phyloP scores from a whole-genome alignment of 352 stramenopile species.

The Globisporangium yorkense region DNA sequence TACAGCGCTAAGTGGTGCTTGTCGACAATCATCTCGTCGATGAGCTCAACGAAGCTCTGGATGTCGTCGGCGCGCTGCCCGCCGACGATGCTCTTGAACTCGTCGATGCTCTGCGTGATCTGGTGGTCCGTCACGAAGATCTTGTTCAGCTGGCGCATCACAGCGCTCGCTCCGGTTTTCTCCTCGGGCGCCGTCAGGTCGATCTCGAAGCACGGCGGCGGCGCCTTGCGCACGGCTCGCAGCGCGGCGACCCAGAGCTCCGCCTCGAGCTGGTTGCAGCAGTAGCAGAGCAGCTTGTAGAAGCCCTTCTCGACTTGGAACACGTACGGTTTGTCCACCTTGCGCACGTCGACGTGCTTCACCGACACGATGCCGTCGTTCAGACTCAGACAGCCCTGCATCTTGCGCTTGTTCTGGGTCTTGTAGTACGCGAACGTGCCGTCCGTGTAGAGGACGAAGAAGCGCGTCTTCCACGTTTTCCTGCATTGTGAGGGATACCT shows the following conservation, averaged over 20 bases:
- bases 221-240: slow-evolving; percentile 32
- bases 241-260: slow-evolving; percentile 78
- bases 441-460: slow-evolving; percentile 81
- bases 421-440: slow-evolving; percentile 84
- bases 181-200: slow-evolving; percentile 57
- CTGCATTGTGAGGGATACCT: slow-evolving; percentile 9
- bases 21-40: slow-evolving; percentile 73
- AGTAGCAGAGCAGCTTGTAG: slow-evolving; percentile 78
- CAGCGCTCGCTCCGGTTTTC: slow-evolving; percentile 36
- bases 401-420: slow-evolving; percentile 62
- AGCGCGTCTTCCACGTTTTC: slow-evolving; percentile 85
- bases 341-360: slow-evolving; percentile 70
- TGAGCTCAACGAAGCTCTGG: slow-evolving; percentile 49
- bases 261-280: slow-evolving; percentile 67
- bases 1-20: slow-evolving; percentile 56
- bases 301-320: slow-evolving; percentile 85
- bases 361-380: slow-evolving; percentile 82
- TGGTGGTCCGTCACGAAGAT: slow-evolving; percentile 69
- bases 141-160: slow-evolving; percentile 70
- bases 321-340: slow-evolving; percentile 60
- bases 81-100: slow-evolving; percentile 45
- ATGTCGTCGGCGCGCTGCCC: slow-evolving; percentile 46
- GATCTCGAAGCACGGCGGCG: slow-evolving; percentile 54
- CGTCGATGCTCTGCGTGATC: slow-evolving; percentile 39
- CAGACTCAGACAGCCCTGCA: slow-evolving; percentile 77